Percentiles rank a stretch among this genome's conserved stretches.
Evolutionary conservation across 2,329 filamentous ascomycete genomes (phyloP).

Genomic region (Purpureocillium lavendulum): DNA sequence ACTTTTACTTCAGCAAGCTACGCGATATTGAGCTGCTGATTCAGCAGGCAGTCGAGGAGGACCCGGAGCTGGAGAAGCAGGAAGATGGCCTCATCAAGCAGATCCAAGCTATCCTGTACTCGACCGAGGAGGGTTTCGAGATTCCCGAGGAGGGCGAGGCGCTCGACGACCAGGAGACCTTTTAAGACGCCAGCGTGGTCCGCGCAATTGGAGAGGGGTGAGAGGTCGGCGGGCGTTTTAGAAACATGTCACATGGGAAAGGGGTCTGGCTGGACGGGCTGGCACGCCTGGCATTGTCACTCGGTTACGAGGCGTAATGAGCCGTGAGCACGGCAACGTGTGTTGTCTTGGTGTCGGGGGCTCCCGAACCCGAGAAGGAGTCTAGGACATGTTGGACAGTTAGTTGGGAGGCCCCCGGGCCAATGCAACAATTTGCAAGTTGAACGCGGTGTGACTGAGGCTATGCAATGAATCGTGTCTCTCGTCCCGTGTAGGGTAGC

Average conservation of each 20-base stretch:
- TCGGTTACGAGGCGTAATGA: conserved; percentile 2
- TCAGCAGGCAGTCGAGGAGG: conserved; percentile 85
- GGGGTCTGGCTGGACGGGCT: not conserved
- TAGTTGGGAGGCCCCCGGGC: too few species aligned
- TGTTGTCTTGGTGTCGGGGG: too few species aligned
- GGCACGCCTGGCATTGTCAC: not conserved
- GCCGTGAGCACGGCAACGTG: too few species aligned
- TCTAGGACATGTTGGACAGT: too few species aligned
- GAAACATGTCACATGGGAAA: not conserved
- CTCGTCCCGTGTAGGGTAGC: too few species aligned
- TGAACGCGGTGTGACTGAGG: too few species aligned
- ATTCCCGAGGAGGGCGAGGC: conserved; percentile 73
- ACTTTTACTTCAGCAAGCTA: conserved; percentile 99
- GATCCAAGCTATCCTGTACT: conserved; percentile 95
- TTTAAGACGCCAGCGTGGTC: conserved; percentile 32
- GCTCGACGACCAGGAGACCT: conserved; percentile 72
- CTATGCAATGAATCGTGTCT: too few species aligned
- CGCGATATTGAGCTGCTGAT: conserved; percentile 93
- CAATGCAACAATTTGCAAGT: too few species aligned
- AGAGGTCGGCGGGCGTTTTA: not conserved
- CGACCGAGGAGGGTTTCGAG: conserved; percentile 88
- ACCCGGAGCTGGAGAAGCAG: conserved; percentile 89
- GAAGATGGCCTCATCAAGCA: conserved; percentile 88
- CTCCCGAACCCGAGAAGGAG: too few species aligned
- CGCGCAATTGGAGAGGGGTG: conserved; percentile 2